A percentile compares a stretch with the other conserved stretches of the same genome.
These are phyloP conservation scores for Thinopyrum obtusiflorum DNA, from an alignment of 202 grass and related monocot species.

Conservation along the genomic window DNA sequence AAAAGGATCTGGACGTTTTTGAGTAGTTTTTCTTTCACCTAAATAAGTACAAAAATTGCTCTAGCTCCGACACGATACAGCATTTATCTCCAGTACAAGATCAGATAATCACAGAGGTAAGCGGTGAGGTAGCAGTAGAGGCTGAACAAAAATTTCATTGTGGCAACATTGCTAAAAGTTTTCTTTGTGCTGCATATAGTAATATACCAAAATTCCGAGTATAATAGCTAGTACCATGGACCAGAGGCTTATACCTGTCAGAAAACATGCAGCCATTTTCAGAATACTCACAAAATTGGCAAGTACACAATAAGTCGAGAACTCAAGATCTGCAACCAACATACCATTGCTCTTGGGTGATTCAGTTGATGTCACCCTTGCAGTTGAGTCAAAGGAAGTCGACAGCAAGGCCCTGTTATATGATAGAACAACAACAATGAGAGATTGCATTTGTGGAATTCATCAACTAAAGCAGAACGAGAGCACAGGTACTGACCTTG, in stretches of 20 bases:
- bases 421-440: slow-evolving; percentile 17
- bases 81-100: slow-evolving; percentile 16
- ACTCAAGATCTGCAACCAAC: background rate
- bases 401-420: slow-evolving; percentile 67
- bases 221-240: slow-evolving; percentile 60
- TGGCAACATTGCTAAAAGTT: slow-evolving; percentile 35
- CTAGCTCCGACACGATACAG: background rate
- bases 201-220: slow-evolving; percentile 72
- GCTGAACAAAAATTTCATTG: slow-evolving; percentile 16
- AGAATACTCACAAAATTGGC: slow-evolving; percentile 18
- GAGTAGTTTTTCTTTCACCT: background rate
- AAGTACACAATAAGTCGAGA: slow-evolving; percentile 15
- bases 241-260: slow-evolving; percentile 53
- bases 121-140: slow-evolving; percentile 1
- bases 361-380: slow-evolving; percentile 65
- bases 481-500: slow-evolving; percentile 49
- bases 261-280: slow-evolving; percentile 34
- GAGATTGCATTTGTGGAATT: background rate
- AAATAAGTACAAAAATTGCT: slow-evolving; percentile 17
- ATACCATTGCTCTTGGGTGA: slow-evolving; percentile 51
- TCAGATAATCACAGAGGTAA: slow-evolving; percentile 11
- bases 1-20: background rate
- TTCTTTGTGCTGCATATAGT: slow-evolving; percentile 51
- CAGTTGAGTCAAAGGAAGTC: slow-evolving; percentile 85
- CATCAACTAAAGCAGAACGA: slow-evolving; percentile 22